Evolutionary conservation across 352 stramenopile species (phyloP).

Genomic region (Globisporangium echinulatum): DNA sequence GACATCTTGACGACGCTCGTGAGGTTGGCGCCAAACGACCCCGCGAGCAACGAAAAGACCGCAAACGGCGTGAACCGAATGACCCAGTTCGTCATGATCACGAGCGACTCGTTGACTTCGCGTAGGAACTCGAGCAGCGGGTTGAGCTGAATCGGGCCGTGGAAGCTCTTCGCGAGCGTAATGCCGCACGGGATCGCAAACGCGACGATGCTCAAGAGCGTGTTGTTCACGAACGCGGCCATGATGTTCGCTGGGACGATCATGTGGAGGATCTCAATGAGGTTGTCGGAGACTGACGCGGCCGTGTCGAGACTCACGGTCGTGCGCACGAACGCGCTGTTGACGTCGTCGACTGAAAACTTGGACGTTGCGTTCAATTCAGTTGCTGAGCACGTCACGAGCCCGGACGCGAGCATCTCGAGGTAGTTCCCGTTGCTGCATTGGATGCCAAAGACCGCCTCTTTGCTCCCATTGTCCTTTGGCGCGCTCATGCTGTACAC

Average conservation of each 20-base stretch:
- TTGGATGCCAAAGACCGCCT: constrained; percentile 66
- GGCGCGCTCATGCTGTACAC: constrained; percentile 29
- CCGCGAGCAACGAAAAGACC: constrained; percentile 62
- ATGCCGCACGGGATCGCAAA: constrained; percentile 65
- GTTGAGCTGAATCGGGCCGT: constrained; percentile 64
- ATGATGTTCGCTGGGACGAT: constrained; percentile 75
- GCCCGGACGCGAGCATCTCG: constrained; percentile 33
- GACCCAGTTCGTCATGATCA: constrained; percentile 69
- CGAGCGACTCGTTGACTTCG: constrained; percentile 72
- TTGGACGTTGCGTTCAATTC: constrained; percentile 27
- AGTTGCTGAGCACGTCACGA: constrained; percentile 52
- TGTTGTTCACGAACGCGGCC: constrained; percentile 55
- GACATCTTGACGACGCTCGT: constrained; percentile 30
- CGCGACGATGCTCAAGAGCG: constrained; percentile 58
- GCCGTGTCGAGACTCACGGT: constrained; percentile 29
- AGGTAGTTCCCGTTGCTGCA: constrained; percentile 69
- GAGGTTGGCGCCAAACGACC: constrained; percentile 45
- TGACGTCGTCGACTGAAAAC: constrained; percentile 58
- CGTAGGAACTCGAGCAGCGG: constrained; percentile 72
- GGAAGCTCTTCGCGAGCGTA: constrained; percentile 60
- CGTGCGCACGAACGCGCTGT: constrained; percentile 42
- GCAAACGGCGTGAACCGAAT: constrained; percentile 69
- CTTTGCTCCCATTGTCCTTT: constrained; percentile 18
- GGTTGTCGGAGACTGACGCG: constrained; percentile 49
- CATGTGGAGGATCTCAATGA: constrained; percentile 52